These are phyloP conservation scores for Candida xyloterini DNA, from an alignment of 805 yeast genomes.

Conservation along the genomic window DNA sequence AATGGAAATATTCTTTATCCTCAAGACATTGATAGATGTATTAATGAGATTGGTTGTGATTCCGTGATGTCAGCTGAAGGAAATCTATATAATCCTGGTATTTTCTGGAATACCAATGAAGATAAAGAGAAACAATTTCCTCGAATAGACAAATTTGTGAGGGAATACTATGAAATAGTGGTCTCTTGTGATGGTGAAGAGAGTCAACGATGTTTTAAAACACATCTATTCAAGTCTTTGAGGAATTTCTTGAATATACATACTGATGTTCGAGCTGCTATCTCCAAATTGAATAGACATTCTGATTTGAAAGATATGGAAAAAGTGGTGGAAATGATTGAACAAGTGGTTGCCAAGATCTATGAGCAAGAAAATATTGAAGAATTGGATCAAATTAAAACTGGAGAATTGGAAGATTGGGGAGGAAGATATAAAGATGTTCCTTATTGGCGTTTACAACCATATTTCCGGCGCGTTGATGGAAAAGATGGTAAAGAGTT, in stretches of 20 bases:
- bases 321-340: slow-evolving; percentile 61
- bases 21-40: slow-evolving; percentile 72
- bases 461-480: slow-evolving; percentile 85
- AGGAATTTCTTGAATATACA: slow-evolving; percentile 77
- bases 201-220: slow-evolving; percentile 78
- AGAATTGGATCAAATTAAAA: slow-evolving; percentile 51
- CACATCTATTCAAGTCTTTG: slow-evolving; percentile 85
- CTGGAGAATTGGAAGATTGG: slow-evolving; percentile 60
- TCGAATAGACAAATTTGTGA: slow-evolving; percentile 73
- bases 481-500: slow-evolving; percentile 59
- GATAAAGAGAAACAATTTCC: slow-evolving; percentile 70
- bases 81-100: slow-evolving; percentile 88
- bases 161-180: slow-evolving; percentile 88
- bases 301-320: slow-evolving; percentile 45
- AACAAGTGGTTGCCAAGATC: slow-evolving; percentile 57
- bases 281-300: slow-evolving; percentile 50
- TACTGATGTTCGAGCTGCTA: slow-evolving; percentile 70
- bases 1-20: slow-evolving; percentile 95
- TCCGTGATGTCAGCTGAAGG: slow-evolving; percentile 99
- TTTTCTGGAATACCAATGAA: slow-evolving; percentile 57
- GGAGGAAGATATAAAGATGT: slow-evolving; percentile 78
- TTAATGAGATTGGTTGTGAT: slow-evolving; percentile 64
- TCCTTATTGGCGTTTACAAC: slow-evolving; percentile 97
- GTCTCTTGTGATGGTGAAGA: slow-evolving; percentile 62
- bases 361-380: slow-evolving; percentile 50